Conservation (phyloP, 495 filamentous ascomycete species). For the Penicillium daleae region DNA sequence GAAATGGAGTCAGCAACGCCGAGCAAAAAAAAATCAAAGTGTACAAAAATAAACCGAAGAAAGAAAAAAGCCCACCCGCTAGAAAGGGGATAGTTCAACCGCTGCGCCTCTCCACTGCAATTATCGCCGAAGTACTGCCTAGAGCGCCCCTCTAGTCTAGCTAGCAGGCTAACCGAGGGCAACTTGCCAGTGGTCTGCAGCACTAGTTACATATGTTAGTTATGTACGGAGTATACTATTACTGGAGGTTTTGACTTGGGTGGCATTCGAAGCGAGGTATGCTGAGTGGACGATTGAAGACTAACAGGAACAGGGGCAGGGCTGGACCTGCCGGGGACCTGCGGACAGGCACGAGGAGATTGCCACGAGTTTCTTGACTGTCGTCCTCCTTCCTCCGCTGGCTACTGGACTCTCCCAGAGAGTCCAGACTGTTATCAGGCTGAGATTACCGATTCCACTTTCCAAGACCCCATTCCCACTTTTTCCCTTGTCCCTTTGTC, state of each 20-base stretch:
- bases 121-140: conserved; percentile 6
- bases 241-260: background rate
- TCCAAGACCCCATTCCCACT: background rate
- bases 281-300: conserved; percentile 3
- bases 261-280: background rate
- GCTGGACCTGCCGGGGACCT: background rate
- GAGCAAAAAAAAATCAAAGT: background rate
- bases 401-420: no score
- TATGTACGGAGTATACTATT: background rate
- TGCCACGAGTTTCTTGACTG: background rate
- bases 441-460: no score
- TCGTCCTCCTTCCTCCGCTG: no score
- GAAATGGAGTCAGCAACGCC: background rate
- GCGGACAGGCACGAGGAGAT: background rate
- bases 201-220: background rate
- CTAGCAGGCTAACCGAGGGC: background rate
- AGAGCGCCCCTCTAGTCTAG: background rate
- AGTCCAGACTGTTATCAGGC: no score
- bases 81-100: background rate
- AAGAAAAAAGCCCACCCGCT: background rate
- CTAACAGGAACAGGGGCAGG: background rate
- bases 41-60: background rate
- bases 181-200: background rate
- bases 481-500: background rate
- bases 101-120: conserved; percentile 1